phyloP scores from a whole-genome alignment of 306 rosid genomes.

The Lathyrus aphaca region DNA sequence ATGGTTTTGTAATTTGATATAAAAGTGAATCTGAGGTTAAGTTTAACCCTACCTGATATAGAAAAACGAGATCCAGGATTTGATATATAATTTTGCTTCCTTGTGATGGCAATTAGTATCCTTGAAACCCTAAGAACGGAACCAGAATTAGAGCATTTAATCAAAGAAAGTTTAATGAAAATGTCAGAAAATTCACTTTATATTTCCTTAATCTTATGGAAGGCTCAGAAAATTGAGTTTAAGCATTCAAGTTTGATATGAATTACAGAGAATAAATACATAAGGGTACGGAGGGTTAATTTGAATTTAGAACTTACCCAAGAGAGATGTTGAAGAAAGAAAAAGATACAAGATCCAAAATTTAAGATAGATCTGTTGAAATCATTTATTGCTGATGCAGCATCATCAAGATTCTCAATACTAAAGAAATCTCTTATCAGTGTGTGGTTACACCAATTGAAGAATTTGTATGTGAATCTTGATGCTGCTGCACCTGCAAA shows the following conservation, averaged over 20 bases:
- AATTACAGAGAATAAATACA: background rate
- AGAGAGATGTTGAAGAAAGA: background rate
- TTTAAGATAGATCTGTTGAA: conserved; percentile 7
- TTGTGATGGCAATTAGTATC: background rate
- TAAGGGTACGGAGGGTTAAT: background rate
- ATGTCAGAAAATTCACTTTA: background rate
- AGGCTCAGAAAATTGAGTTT: background rate
- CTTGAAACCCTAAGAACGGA: conserved; percentile 24
- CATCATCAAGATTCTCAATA: conserved; percentile 99
- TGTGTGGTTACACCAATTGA: background rate
- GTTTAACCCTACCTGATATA: background rate
- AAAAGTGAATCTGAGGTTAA: conserved; percentile 16
- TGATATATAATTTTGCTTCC: background rate
- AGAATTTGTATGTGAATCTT: conserved; percentile 66
- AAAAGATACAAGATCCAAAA: conserved; percentile 14
- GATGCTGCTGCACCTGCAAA: conserved; percentile 94
- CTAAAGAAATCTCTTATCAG: background rate
- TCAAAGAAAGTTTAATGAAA: background rate
- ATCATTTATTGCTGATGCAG: conserved; percentile 86
- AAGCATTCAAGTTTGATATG: background rate
- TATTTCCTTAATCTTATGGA: too few species aligned
- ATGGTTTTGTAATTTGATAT: background rate
- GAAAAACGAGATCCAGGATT: background rate
- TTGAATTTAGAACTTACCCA: conserved; percentile 11
- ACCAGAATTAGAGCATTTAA: background rate